phyloP scores from a whole-genome alignment of 2,329 filamentous ascomycete species.

The Scytalidium lignicola region DNA sequence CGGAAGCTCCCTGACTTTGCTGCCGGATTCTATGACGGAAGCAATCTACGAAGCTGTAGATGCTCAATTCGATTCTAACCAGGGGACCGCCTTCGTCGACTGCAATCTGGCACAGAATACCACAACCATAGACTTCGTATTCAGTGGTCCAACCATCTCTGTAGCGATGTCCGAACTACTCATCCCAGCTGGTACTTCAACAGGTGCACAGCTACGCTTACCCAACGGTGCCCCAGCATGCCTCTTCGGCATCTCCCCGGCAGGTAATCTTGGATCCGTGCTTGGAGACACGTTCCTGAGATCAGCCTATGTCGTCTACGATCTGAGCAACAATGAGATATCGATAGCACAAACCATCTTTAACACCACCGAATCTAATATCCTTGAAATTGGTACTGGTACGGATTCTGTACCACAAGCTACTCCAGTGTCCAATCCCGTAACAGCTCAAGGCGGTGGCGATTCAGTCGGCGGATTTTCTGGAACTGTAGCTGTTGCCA shows the following conservation, averaged over 20 bases:
- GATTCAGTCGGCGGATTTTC: neutral
- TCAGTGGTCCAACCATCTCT: conserved; percentile 46
- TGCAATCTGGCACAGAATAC: conserved; percentile 44
- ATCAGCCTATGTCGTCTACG: conserved; percentile 71
- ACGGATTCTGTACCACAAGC: conserved; percentile 48
- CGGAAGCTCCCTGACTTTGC: conserved; percentile 62
- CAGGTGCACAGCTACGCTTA: conserved; percentile 45
- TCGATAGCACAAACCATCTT: conserved; percentile 64
- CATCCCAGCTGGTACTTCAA: conserved; percentile 40
- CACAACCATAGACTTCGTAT: conserved; percentile 46
- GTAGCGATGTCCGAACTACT: conserved; percentile 57
- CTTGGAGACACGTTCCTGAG: conserved; percentile 72
- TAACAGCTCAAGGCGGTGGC: conserved; percentile 42
- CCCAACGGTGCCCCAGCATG: conserved; percentile 52
- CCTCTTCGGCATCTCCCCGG: conserved; percentile 61
- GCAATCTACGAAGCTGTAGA: conserved; percentile 53
- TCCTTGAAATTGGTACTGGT: conserved; percentile 52
- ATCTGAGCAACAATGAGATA: conserved; percentile 66
- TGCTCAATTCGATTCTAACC: conserved; percentile 49
- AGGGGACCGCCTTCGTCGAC: conserved; percentile 56
- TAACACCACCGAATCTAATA: conserved; percentile 45
- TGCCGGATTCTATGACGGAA: conserved; percentile 50
- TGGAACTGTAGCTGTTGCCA: conserved; percentile 6
- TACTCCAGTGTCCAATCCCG: conserved; percentile 42
- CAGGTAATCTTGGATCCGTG: conserved; percentile 50